Conservation (phyloP, 1,284 basidiomycete genomes). For the Sphagnurus paluster region DNA sequence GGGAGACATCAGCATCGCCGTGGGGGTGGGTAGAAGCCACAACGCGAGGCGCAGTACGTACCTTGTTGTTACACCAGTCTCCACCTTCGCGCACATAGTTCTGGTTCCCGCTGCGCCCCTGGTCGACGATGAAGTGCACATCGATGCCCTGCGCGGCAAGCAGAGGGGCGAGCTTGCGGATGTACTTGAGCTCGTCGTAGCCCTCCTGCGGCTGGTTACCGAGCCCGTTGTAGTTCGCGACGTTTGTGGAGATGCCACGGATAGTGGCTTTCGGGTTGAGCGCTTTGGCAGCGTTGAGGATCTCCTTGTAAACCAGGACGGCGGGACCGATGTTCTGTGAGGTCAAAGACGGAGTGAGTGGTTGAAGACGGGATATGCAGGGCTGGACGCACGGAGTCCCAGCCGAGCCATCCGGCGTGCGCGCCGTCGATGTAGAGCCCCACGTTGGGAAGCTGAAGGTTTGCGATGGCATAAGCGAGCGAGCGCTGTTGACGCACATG, state of each 20-base stretch:
- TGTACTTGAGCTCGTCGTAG: conserved; percentile 25
- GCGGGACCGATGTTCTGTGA: conserved; percentile 29
- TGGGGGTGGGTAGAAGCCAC: no score
- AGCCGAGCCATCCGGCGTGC: conserved; percentile 51
- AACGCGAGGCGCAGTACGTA: conserved; percentile 3
- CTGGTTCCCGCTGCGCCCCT: conserved; percentile 23
- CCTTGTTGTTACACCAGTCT: conserved; percentile 33
- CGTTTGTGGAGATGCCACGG: conserved; percentile 40
- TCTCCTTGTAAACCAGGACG: conserved; percentile 35
- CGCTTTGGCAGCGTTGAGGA: conserved; percentile 37
- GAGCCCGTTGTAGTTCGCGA: conserved; percentile 5
- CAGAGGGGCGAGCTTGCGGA: conserved; percentile 21
- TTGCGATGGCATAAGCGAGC: conserved; percentile 45
- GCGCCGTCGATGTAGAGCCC: conserved; percentile 48
- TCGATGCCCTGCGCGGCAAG: conserved; percentile 24
- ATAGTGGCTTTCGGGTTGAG: conserved; percentile 39
- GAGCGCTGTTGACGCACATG: neutral
- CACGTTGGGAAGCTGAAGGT: conserved; percentile 42
- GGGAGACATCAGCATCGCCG: no score
- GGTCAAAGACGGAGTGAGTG: neutral
- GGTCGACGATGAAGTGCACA: conserved; percentile 30
- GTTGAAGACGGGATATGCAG: neutral
- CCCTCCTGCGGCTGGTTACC: no score
- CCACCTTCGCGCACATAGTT: conserved; percentile 14
- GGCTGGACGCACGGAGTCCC: conserved; percentile 23